Conservation (phyloP, 73 alveolate species). For the Blepharisma japonicum region DNA sequence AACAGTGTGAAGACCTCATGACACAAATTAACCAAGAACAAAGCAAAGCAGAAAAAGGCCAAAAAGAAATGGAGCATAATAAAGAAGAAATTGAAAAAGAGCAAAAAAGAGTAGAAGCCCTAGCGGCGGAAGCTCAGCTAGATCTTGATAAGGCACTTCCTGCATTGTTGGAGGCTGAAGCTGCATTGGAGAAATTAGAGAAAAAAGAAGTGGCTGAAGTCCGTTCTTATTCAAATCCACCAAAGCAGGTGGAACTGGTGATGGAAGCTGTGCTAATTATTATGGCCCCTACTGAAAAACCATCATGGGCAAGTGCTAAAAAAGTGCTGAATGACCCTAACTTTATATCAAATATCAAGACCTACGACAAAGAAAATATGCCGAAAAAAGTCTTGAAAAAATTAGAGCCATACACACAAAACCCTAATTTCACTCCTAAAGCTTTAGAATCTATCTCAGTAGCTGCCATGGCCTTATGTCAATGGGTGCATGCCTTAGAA, state of each 20-base stretch:
- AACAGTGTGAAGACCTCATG: constrained; percentile 92
- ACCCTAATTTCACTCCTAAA: constrained; percentile 73
- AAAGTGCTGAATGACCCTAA: constrained; percentile 93
- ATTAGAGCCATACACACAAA: constrained; percentile 75
- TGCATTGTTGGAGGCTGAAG: constrained; percentile 90
- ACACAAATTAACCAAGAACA: constrained; percentile 89
- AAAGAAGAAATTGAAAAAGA: constrained; percentile 90
- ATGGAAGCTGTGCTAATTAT: constrained; percentile 93
- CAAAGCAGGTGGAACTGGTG: constrained; percentile 87
- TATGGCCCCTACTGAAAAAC: constrained; percentile 57
- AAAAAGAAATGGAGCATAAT: constrained; percentile 89
- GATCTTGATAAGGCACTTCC: constrained; percentile 91
- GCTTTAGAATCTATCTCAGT: constrained; percentile 60
- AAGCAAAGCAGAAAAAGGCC: constrained; percentile 89
- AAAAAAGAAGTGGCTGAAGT: constrained; percentile 93
- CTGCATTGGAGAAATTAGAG: constrained; percentile 88
- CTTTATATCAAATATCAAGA: constrained; percentile 80
- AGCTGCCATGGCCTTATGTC: constrained; percentile 84
- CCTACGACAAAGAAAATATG: constrained; percentile 83
- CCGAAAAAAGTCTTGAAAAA: constrained; percentile 59
- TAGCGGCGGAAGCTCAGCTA: constrained; percentile 93
- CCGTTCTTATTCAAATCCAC: constrained; percentile 89
- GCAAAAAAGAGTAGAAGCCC: constrained; percentile 88
- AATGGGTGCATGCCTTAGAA: constrained; percentile 95
- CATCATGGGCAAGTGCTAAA: constrained; percentile 83